Base-by-base conservation (phyloP, 164 flowering plant genomes). In the Vitis riparia region DNA sequence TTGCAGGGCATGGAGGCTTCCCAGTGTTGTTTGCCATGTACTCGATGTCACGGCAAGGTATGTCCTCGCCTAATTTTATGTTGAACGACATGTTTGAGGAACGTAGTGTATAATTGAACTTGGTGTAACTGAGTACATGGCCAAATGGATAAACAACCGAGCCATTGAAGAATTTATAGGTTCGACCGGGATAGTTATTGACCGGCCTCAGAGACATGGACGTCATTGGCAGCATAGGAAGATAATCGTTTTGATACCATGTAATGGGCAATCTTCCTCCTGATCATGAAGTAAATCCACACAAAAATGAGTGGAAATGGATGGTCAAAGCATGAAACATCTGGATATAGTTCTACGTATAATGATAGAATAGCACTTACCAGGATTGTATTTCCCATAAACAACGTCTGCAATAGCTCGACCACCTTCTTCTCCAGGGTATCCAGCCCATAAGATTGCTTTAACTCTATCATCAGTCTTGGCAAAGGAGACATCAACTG, bases 161-260 rank as follows among this genome's bases (percentile, higher is more conserved):
- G 13, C 88, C 89, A 12, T 70, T 66, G 81, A 71, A 86, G 76
- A 86, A 86, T 16, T 67, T 71, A 76, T 81, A 84, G 3, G 87
- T 86, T 52, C 86, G 73, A 8, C 88, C 86, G 0, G 89, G 88
- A 37, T 77, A 81, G 8, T 78, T 80, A n/a, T 69, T 32, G 0
- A 59, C 51, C 0, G 86, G 77, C 15, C 89, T 73, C 67, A 86
- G 49, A 9, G 17, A 51, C 89, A 86, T 77, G 15, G 76, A 71
- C 63, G 87, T 84, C 87, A 82, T 82, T 0, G 86, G 84, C 5
- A 83, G 37, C 27, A 23, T 23, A 23, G 27, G 0, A 23, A 23
- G 27, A 49, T 71, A 71, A 53, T 56, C 19, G 14, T 19, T 56
- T 5, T 44, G 8, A 23, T 71, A 50, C 73, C 73, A 63, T 2